Base-by-base conservation (phyloP, 2,329 filamentous ascomycete species). In the Neoarthrinium moseri region DNA sequence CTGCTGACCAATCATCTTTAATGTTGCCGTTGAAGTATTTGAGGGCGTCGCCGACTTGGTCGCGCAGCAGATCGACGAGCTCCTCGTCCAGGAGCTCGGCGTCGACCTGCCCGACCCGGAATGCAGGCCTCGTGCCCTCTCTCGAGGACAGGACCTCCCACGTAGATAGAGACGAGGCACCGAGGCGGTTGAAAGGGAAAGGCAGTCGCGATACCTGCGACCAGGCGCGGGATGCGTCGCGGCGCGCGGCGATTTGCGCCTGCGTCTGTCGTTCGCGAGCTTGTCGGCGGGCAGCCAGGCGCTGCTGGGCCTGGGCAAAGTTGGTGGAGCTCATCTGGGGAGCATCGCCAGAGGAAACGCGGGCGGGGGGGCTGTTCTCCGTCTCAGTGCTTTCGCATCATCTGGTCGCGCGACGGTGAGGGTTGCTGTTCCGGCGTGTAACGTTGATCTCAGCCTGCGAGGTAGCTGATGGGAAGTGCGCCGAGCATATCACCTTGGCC, bases 21-120 rank as follows among this genome's bases (percentile, higher is more conserved):
- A 95, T 69, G 64, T 91, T 73, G 22, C 78, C 67, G 54, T 85
- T 85, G 37, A 91, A 87, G 65, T 96, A 94, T 63, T 91, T 95
- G 48, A 97, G 72, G 11, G 84, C 94, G 54, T 96, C 90, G 54
- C 84, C 86, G 24, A 94, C 89, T 68, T 99, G 92, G 5, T 80
- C 82, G 62, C 88, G 91, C 48, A 99, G 73, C 53, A 97, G 77
- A n/a, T 82, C 81, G 20, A 97, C 75, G 36, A 99, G 76, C 70
- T 97, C 94, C 62, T 96, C 90, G 66, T 99, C 94, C 15, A 99
- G 78, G 40, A 99, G 75, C 66, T 97, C 94, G 29, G 94, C 91
- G 66, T 99, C 94, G 34, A 97, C 89, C 69, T 99, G 94, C 22
- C 92, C 91, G 22, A 99, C 94, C 44, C 94, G 85, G 65, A 96